Evolutionary conservation across 805 yeast genomes (phyloP), one percentile per base, ranked within the genome.

Genomic region (Blastobotrys attinorum): DNA sequence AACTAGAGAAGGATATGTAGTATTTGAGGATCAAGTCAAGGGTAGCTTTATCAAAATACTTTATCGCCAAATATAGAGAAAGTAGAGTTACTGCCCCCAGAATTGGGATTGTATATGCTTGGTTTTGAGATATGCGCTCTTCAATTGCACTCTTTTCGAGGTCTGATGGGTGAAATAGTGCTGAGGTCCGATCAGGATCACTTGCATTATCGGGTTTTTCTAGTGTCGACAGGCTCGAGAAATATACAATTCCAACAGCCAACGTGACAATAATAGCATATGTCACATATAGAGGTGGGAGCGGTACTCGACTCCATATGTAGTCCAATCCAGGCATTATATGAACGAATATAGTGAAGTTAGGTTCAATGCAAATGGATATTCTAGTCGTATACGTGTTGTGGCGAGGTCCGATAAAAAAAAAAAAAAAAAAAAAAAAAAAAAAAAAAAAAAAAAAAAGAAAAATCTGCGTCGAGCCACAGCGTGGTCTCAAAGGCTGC

Each of bases 31-130:
- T 53, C 31, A 51, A 48, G 39, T 61, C 54, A 8, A 76, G 47
- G 7, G 46, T 49, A 3, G 58, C 63, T 7, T 48, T 49, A 44
- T 65, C 62, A 39, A 65, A 50, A 31, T 59, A 55, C 43, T 63
- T 63, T 38, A 72, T 40, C 3, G 57, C 55, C 43, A 61, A 64
- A 52, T 72, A 68, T 31, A 75, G 43, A 0, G 65, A 63, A 23
- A 61, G 46, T 33, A 77, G 58, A n/a, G 52, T 54, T 16, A 49
- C 41, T 5, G 72, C 71, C 3, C 75, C 72, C 4, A 67, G 11
- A 3, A 77, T 44, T 0, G 83, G 82, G 55, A 75, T 52, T 3
- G 59, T 15, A 3, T 67, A 32, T 0, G 72, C 79, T 37, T 57
- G 63, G 40, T 52, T 58, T 17, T 55, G 62, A 16, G 44, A 17